Evolutionary conservation across 2,329 filamentous ascomycete species (phyloP).

Genomic region (Fusarium sp.): DNA sequence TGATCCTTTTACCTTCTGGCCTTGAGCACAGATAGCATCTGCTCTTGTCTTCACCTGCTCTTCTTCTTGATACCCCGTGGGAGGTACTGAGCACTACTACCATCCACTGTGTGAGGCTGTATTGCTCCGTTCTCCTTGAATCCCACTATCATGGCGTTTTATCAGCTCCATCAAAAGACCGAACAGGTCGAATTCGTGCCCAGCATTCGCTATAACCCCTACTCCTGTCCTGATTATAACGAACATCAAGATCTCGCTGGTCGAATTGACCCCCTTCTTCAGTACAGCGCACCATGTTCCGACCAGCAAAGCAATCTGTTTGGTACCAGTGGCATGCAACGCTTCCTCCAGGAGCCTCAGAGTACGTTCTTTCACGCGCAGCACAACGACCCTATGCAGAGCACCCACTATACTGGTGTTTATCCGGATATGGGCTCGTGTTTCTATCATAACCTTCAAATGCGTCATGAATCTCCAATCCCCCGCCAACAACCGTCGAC

Average conservation of each 20-base stretch:
- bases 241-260: slow-evolving; percentile 9
- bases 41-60: background rate
- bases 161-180: background rate
- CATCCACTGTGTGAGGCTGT: background rate
- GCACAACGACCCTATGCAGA: background rate
- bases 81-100: background rate
- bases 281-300: background rate
- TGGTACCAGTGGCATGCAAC: slow-evolving; percentile 22
- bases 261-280: slow-evolving; percentile 29
- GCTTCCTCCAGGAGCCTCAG: slow-evolving; percentile 27
- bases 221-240: background rate
- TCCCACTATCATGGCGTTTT: slow-evolving; percentile 11
- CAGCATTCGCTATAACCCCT: background rate
- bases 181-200: background rate
- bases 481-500: slow-evolving; percentile 32
- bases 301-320: background rate
- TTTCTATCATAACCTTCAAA: slow-evolving; percentile 1
- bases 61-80: background rate
- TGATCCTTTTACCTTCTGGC: background rate
- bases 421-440: slow-evolving; percentile 12
- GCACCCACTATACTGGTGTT: background rate
- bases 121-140: background rate
- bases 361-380: slow-evolving; percentile 6
- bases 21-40: background rate
- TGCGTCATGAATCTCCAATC: slow-evolving; percentile 29